These are phyloP conservation scores for Melanomma pulvis-pyrius DNA, from an alignment of 495 filamentous ascomycete genomes.

Conservation along the genomic window DNA sequence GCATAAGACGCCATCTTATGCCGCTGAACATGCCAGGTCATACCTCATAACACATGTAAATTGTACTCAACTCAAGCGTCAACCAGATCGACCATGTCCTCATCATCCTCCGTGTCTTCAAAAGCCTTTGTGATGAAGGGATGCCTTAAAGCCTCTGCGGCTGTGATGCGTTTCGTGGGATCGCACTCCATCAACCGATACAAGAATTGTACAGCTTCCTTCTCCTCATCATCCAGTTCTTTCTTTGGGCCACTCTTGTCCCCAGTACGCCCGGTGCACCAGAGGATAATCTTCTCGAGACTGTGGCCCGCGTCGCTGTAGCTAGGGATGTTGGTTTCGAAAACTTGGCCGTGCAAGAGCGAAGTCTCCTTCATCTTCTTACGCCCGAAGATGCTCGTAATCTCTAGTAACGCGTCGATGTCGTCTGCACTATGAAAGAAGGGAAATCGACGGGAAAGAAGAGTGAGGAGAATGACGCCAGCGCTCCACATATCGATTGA, in stretches of 20 bases:
- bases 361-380: slow-evolving; percentile 80
- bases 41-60: slow-evolving; percentile 18
- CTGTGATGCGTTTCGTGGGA: slow-evolving; percentile 69
- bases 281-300: slow-evolving; percentile 90
- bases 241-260: slow-evolving; percentile 44
- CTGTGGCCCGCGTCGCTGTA: slow-evolving; percentile 82
- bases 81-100: slow-evolving; percentile 36
- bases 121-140: slow-evolving; percentile 58
- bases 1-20: slow-evolving; percentile 10
- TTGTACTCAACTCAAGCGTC: slow-evolving; percentile 6
- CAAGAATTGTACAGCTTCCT: slow-evolving; percentile 67
- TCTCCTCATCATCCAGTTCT: slow-evolving; percentile 61
- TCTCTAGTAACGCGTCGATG: slow-evolving; percentile 94
- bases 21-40: not conserved
- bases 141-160: slow-evolving; percentile 70
- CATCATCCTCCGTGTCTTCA: slow-evolving; percentile 32
- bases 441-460: slow-evolving; percentile 86
- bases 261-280: slow-evolving; percentile 70
- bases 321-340: slow-evolving; percentile 89
- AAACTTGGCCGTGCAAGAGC: slow-evolving; percentile 79
- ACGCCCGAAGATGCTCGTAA: slow-evolving; percentile 91
- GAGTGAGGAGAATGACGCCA: slow-evolving; percentile 89
- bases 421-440: slow-evolving; percentile 99
- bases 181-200: slow-evolving; percentile 72
- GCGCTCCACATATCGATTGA: slow-evolving; percentile 93